phyloP scores from a whole-genome alignment of 768 basidiomycete genomes.

The Podaxis pistillaris region DNA sequence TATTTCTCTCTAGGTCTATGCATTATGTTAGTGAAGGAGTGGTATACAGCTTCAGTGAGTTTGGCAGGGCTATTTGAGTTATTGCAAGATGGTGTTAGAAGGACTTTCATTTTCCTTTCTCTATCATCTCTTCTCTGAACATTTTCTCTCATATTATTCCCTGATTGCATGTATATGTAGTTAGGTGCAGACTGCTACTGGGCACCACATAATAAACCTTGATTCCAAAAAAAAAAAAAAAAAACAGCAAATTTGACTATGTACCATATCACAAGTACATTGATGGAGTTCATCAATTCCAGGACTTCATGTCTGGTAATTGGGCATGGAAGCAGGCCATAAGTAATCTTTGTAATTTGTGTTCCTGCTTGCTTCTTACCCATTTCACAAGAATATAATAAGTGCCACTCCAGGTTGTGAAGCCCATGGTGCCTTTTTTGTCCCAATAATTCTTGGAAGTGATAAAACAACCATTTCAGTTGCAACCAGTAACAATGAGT shows the following conservation, averaged over 20 bases:
- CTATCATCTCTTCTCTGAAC: neutral
- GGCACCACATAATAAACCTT: no score
- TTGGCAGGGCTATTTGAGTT: no score
- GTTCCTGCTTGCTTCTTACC: neutral
- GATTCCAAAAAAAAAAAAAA: no score
- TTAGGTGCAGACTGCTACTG: no score
- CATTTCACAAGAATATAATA: slow-evolving; percentile 19
- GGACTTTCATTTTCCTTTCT: no score
- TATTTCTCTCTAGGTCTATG: no score
- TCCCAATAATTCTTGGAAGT: slow-evolving; percentile 23
- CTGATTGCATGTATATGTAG: no score
- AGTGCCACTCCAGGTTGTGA: slow-evolving; percentile 20
- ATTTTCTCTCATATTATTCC: no score
- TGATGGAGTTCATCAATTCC: slow-evolving; percentile 23
- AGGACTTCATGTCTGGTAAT: slow-evolving; percentile 21
- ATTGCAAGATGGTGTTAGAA: no score
- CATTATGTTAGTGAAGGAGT: no score
- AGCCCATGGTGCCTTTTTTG: slow-evolving; percentile 24
- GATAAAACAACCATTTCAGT: slow-evolving; percentile 39
- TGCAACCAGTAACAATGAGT: slow-evolving; percentile 34
- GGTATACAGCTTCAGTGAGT: no score
- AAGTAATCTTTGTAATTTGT: slow-evolving; percentile 15
- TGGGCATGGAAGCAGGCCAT: slow-evolving; percentile 37
- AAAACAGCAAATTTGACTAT: slow-evolving; percentile 27
- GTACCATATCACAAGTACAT: slow-evolving; percentile 26